Evolutionary conservation across 1,284 basidiomycete genomes (phyloP).

Genomic region (Tremellales sp.): DNA sequence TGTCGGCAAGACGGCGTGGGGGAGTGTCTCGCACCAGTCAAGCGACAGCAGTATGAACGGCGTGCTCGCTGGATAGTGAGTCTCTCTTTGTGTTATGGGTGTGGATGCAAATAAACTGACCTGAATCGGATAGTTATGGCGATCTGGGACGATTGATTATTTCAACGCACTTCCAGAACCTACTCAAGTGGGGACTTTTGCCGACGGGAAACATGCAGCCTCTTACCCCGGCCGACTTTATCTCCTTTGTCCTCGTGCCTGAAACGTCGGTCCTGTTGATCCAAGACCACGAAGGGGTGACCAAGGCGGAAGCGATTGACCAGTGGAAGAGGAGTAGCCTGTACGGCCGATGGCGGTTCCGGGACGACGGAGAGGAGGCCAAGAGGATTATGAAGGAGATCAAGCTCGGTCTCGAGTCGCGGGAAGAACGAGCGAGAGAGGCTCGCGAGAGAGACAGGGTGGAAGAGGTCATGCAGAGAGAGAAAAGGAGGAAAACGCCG

Average conservation of each 20-base stretch:
- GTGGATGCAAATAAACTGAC: slow-evolving; percentile 10
- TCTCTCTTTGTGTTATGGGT: not conserved
- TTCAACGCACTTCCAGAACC: slow-evolving; percentile 26
- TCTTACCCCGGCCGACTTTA: slow-evolving; percentile 26
- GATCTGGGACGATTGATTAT: slow-evolving; percentile 34
- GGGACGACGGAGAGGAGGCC: slow-evolving; percentile 11
- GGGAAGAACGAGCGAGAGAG: not conserved
- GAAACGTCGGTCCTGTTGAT: slow-evolving; percentile 40
- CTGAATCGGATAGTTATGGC: slow-evolving; percentile 31
- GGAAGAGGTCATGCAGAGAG: slow-evolving; percentile 3
- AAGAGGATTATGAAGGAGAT: slow-evolving; percentile 3
- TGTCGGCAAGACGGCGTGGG: slow-evolving; percentile 25
- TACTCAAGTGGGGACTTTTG: slow-evolving; percentile 21
- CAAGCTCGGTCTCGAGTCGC: not conserved
- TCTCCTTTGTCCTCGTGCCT: slow-evolving; percentile 39
- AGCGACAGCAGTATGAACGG: slow-evolving; percentile 6
- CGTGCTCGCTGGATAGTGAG: slow-evolving; percentile 42
- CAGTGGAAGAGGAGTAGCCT: slow-evolving; percentile 25
- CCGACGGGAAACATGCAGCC: not conserved
- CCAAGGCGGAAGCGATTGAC: slow-evolving; percentile 14
- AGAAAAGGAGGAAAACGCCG: too few species aligned
- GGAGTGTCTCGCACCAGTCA: slow-evolving; percentile 13
- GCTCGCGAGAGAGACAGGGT: not conserved
- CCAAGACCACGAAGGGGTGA: slow-evolving; percentile 29
- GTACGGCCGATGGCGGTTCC: slow-evolving; percentile 33